These are phyloP conservation scores for Mucor lusitanicus DNA, from an alignment of 371 early-diverging fungal species.

Conservation along the genomic window DNA sequence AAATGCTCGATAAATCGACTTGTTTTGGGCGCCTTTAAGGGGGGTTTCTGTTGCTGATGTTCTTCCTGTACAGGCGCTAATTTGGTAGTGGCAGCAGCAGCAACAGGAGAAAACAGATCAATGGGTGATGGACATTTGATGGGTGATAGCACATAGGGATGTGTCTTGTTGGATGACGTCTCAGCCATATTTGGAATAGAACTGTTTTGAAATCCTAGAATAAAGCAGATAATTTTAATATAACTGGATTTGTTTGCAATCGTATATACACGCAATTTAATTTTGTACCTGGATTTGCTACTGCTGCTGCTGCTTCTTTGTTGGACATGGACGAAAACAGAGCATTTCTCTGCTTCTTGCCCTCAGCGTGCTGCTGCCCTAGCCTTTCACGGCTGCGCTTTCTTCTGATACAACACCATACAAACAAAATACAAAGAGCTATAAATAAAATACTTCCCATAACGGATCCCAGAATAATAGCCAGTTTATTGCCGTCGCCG, in stretches of 20 bases:
- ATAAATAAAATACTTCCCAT: slow-evolving; percentile 14
- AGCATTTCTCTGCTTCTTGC: background rate
- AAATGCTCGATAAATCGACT: slow-evolving; percentile 17
- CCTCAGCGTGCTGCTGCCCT: background rate
- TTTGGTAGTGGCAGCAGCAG: background rate
- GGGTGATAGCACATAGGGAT: slow-evolving; percentile 4
- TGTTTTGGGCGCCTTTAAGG: background rate
- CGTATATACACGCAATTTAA: background rate
- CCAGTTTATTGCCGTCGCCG: background rate
- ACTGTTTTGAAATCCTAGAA: background rate
- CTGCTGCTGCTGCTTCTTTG: background rate
- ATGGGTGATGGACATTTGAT: slow-evolving; percentile 8
- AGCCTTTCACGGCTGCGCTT: background rate
- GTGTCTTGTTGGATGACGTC: background rate
- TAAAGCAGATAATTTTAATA: background rate
- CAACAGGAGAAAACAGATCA: background rate
- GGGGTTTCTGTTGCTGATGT: background rate
- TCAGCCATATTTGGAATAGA: background rate
- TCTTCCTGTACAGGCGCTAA: background rate
- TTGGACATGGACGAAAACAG: background rate
- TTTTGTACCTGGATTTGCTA: background rate
- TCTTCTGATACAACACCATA: background rate
- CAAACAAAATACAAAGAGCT: slow-evolving; percentile 5
- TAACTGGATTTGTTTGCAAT: background rate
- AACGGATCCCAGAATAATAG: slow-evolving; percentile 17